Conservation (phyloP, 2,329 filamentous ascomycete genomes). For the Venturia effusa region DNA sequence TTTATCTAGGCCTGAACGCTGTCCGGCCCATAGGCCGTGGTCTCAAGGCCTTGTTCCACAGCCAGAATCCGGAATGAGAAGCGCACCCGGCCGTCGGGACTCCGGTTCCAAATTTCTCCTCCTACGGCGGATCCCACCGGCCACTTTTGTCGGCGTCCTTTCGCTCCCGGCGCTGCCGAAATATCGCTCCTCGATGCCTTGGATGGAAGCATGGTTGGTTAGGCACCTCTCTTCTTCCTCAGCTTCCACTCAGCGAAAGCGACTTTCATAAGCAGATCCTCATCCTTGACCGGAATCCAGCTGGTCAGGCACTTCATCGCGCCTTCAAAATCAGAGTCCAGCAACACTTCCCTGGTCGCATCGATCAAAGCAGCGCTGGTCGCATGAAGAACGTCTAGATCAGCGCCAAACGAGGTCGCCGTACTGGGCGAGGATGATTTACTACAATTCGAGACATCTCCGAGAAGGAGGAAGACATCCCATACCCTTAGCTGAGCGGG, state of each 20-base stretch:
- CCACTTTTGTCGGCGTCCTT: not conserved
- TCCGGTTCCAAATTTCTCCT: no score
- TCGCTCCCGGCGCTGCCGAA: not conserved
- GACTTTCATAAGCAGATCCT: conserved; percentile 86
- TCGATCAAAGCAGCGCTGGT: conserved; percentile 84
- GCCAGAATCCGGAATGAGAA: not conserved
- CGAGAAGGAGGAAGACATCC: conserved; percentile 95
- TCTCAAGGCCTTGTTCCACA: not conserved
- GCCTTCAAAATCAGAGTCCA: conserved; percentile 93
- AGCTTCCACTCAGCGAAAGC: conserved; percentile 78
- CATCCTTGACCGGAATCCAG: conserved; percentile 88
- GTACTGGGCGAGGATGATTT: conserved; percentile 13
- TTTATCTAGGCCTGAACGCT: not conserved
- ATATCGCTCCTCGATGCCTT: not conserved
- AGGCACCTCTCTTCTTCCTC: conserved; percentile 36
- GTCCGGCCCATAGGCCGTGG: not conserved
- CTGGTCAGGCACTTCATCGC: conserved; percentile 95
- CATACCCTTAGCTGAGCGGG: conserved; percentile 88
- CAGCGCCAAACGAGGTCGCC: conserved; percentile 41
- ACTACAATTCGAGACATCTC: conserved; percentile 49
- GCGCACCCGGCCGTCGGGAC: no score
- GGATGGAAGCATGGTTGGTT: not conserved
- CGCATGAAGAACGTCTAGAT: conserved; percentile 81
- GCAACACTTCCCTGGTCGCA: conserved; percentile 73
- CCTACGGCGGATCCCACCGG: not conserved